phyloP scores from a whole-genome alignment of 116 monocot species.

The Dioscorea cayenensis region DNA sequence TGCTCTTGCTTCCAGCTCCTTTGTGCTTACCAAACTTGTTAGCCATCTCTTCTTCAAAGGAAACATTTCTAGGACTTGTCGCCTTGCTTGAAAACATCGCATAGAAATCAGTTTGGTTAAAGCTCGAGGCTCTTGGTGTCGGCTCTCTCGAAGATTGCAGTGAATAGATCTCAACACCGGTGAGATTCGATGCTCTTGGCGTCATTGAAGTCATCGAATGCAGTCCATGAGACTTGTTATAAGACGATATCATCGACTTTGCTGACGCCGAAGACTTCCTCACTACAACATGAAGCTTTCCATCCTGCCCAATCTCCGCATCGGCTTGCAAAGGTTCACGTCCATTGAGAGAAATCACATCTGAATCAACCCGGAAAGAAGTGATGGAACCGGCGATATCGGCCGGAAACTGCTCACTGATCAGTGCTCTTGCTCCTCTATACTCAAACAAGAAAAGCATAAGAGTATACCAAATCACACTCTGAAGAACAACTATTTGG shows the following conservation, averaged over 20 bases:
- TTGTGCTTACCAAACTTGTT: slow-evolving; percentile 19
- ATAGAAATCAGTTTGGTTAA: slow-evolving; percentile 79
- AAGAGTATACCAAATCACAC: slow-evolving; percentile 42
- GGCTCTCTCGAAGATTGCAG: slow-evolving; percentile 73
- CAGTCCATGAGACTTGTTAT: slow-evolving; percentile 30
- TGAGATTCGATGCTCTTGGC: slow-evolving; percentile 72
- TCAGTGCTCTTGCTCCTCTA: slow-evolving; percentile 25
- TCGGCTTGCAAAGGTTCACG: slow-evolving; percentile 46
- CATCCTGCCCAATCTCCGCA: slow-evolving; percentile 42
- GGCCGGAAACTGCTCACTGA: slow-evolving; percentile 29
- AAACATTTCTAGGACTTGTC: slow-evolving; percentile 16
- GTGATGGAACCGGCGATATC: slow-evolving; percentile 42
- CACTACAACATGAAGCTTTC: slow-evolving; percentile 47
- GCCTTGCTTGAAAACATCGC: slow-evolving; percentile 48
- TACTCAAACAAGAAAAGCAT: slow-evolving; percentile 47
- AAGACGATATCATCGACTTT: slow-evolving; percentile 21
- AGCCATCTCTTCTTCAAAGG: slow-evolving; percentile 19
- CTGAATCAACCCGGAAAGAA: slow-evolving; percentile 51
- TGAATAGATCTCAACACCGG: slow-evolving; percentile 84
- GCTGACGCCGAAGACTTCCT: slow-evolving; percentile 33
- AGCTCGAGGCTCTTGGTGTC: slow-evolving; percentile 80
- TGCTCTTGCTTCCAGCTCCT: slow-evolving; percentile 29
- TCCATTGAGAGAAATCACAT: slow-evolving; percentile 50
- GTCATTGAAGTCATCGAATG: slow-evolving; percentile 35
- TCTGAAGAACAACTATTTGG: slow-evolving; percentile 61